Evolutionary conservation across 2,329 filamentous ascomycete species (phyloP).

Genomic region (Teratosphaeria viscida): DNA sequence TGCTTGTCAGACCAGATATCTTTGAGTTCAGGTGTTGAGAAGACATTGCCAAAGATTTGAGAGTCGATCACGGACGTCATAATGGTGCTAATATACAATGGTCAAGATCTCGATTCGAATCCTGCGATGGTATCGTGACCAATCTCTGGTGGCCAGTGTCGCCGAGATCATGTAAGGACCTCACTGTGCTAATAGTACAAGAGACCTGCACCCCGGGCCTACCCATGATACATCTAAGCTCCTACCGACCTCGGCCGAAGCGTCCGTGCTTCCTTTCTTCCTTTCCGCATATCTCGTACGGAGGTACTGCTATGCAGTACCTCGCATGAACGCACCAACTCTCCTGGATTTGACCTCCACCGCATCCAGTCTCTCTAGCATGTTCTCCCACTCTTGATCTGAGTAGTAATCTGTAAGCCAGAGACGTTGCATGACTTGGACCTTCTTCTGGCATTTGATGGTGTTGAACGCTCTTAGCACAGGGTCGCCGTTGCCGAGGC

Average conservation of each 20-base stretch:
- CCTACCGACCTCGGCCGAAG: not conserved
- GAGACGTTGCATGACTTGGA: not conserved
- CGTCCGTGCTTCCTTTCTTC: not conserved
- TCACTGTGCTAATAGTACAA: not conserved
- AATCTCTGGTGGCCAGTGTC: not conserved
- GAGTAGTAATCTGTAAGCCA: not conserved
- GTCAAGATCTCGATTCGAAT: not conserved
- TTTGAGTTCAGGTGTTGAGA: conserved; percentile 17
- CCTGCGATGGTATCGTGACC: not conserved
- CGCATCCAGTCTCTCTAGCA: not conserved
- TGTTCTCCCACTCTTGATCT: not conserved
- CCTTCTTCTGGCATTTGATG: not conserved
- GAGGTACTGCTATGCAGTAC: not conserved
- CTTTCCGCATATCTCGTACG: not conserved
- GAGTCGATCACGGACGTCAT: conserved; percentile 22
- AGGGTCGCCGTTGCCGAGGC: not conserved
- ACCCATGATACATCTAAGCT: not conserved
- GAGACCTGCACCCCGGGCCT: not conserved
- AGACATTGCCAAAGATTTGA: conserved; percentile 19
- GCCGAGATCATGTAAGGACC: not conserved
- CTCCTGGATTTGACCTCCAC: not conserved
- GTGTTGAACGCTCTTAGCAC: not conserved
- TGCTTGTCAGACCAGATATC: conserved; percentile 21
- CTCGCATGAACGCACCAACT: not conserved
- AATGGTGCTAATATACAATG: not conserved